Evolutionary conservation across 371 early-diverging fungal species (phyloP), one percentile per base, ranked within the genome.

Genomic region (Mortierella sp.): DNA sequence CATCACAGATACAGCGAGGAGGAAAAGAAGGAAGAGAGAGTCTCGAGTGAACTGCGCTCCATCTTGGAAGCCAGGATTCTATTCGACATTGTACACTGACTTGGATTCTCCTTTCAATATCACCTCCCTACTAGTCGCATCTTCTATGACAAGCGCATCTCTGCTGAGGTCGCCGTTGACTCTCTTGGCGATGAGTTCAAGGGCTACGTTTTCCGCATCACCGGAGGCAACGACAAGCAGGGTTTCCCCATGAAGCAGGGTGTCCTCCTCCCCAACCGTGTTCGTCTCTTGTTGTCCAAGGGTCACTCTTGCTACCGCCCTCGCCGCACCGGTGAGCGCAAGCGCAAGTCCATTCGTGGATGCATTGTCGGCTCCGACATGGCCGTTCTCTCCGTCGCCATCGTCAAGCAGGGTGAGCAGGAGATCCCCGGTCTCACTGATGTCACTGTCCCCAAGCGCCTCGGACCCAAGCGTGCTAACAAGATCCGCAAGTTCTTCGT

Each of bases 161-260:
- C 96, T 58, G 90, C 94, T 73, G 98, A 97, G 83, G 95, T 99
- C 71, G 87, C 95, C 73, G 99, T 94, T 67, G 97, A 96, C 83
- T 82, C 94, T 48, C 89, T 99, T 78, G 96, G 97, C 78, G 96
- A 96, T 74, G 99, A 99, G 87, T 99, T 96, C 94, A 95, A 95
- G 89, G 99, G 99, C 67, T 98, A 95, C 88, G 92, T 98, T 79
- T 94, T 99, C 90, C 94, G 96, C 81, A 96, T 99, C 80, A 94
- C 96, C 67, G 99, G 99, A 80, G 99, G 99, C 79, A 96, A 98
- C 90, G 99, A 99, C 91, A 97, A 96, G 89, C 98, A 99, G 91
- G 99, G 99, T 85, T 94, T 94, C 91, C 94, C 94, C 80, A 94
- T 94, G 94, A 98, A 96, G 92, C 95, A 96, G 87, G 97, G 97